Evolutionary conservation across 179 eudicot species (phyloP), one percentile per base, ranked within the genome.

Genomic region (Silene vulgaris): DNA sequence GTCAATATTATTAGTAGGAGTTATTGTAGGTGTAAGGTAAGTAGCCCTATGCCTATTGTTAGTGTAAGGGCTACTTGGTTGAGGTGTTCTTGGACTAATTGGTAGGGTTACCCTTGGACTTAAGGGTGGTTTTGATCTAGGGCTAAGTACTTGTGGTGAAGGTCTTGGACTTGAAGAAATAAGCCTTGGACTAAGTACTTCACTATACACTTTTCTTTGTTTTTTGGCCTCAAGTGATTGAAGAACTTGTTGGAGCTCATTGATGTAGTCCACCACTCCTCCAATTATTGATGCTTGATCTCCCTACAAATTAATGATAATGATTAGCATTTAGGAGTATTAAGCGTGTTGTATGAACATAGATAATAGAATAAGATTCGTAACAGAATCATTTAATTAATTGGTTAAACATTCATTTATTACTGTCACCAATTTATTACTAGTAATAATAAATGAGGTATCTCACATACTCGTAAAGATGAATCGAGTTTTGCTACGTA

Each of bases 211-310:
- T 84, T 90, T 95, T 43, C 99, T 76, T 82, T 89, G 95, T 75
- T 92, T 95, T 83, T 89, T 92, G 30, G 99, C 85, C 54, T 95
- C 97, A 0, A 95, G 87, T 12, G 97, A 87, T 77, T 87, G 96
- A 8, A 90, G 87, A 76, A 95, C 80, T 81, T 88, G 97, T 73
- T 95, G 99, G 40, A 95, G 67, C 71, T 95, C 99, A 19, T 50
- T 92, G 69, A 95, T 92, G 78, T 90, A 95, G 29, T 92, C 89
- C 66, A 93, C 90, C 0, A 95, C 99, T 14, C 99, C 99, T 5
- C 96, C 99, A 2, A 95, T 90, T 73, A 95, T 89, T 16, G 99
- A 95, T 43, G 99, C 99, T 87, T 95, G 99, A 80, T 95, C 99
- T 11, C 97, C 97, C 99, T 95, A 48, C 20, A 14, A 0, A 16